These are phyloP conservation scores for Zopfochytrium polystomum DNA, from an alignment of 371 early-diverging fungal genomes.

Conservation along the genomic window DNA sequence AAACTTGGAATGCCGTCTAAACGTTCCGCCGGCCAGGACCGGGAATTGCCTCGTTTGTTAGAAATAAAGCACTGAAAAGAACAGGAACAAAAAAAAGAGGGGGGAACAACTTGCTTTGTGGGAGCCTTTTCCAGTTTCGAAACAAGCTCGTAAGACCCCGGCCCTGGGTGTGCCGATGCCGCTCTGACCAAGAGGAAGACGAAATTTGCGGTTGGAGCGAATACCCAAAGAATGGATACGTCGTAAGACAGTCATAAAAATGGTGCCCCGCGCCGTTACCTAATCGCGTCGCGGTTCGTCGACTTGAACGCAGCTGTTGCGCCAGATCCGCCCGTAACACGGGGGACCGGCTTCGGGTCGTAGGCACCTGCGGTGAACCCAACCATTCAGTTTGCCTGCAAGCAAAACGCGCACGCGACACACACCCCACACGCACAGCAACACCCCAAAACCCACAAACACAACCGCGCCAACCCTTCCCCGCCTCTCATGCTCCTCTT, in stretches of 20 bases:
- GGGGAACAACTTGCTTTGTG: neutral
- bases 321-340: conserved; percentile 23
- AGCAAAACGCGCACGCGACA: neutral
- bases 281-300: conserved; percentile 15
- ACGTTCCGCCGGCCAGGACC: conserved; percentile 5
- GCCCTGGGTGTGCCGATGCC: conserved; percentile 17
- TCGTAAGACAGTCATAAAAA: too few relatives aligned
- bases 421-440: neutral
- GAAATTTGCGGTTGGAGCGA: conserved; percentile 7
- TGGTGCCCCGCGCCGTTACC: too few relatives aligned
- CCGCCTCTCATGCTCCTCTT: too few relatives aligned
- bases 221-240: too few relatives aligned
- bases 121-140: neutral
- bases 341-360: conserved; percentile 28
- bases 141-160: conserved; percentile 24
- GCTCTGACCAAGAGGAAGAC: neutral
- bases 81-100: conserved; percentile 1
- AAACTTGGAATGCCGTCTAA: conserved; percentile 16
- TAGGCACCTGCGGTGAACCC: conserved; percentile 29
- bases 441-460: conserved; percentile 35
- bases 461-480: too few relatives aligned
- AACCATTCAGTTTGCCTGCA: neutral
- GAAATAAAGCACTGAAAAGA: conserved; percentile 7
- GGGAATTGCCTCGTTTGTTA: conserved; percentile 15
- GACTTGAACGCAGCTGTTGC: conserved; percentile 46